Base-by-base conservation (phyloP, 2,329 filamentous ascomycete genomes). In the Helicocarpus griseus region DNA sequence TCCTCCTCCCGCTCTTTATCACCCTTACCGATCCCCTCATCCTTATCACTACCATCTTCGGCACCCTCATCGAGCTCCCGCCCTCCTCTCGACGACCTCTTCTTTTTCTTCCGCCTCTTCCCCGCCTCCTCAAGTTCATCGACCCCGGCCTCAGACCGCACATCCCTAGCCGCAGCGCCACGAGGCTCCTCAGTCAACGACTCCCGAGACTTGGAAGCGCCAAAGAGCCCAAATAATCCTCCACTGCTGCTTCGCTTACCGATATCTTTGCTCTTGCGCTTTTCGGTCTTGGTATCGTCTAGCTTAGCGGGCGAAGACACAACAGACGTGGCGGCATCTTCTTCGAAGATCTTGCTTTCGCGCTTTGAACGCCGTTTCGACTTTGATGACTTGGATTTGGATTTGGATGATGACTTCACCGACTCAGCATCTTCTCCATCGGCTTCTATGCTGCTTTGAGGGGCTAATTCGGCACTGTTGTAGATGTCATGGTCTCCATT, bases 81-180 rank as follows among this genome's bases (percentile, higher is more conserved):
- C 53, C 60, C 58, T 40, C 69, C 60, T 63, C 70, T 58, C 50
- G 67, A 61, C 60, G 68, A 59, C 63, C 67, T 73, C 59, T 75
- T 74, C 56, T 70, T 69, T 56, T 70, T 69, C 54, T 70, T 73
- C 40, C 69, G 71, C 53, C 68, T 72, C 50, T 72, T 71, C 26
- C 63, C 60, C 13, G 66, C 64, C 36, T 73, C 68, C 36, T 66
- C 65, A 45, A 67, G 67, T 17, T 73, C 72, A 19, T 68, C 65
- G 41, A 59, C 53, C 51, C 61, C 65, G 48, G 60, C 57, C 55
- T 71, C 68, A 9, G 69, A 70, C 50, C 66, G 61, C 8, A 62
- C 60, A 40, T 69, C 66, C 14, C 63, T 62, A 50, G 63, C 60
- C 14, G 57, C 8, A 5, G 26, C 41, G 13, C 41, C n/a, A 17